Evolutionary conservation across 1,284 basidiomycete species (phyloP), one percentile per base, ranked within the genome.

Genomic region (Malassezia globosa): DNA sequence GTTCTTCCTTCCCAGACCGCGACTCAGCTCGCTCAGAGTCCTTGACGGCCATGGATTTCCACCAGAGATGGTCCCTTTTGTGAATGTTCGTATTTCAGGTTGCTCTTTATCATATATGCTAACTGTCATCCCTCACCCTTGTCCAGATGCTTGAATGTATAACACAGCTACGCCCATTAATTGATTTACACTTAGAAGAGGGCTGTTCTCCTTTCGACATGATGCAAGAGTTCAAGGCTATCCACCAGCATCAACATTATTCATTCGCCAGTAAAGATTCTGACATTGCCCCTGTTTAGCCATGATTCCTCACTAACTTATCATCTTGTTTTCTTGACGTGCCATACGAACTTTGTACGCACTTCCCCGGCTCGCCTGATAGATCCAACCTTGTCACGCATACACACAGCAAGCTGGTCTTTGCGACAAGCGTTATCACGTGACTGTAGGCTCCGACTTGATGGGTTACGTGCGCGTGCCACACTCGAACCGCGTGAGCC

Each of bases 121-220:
- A 31, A 31, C 29, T 16, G 11, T n/a, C n/a, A n/a, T n/a, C n/a
- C n/a, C n/a, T n/a, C n/a, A n/a, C n/a, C n/a, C n/a, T n/a, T n/a
- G n/a, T 2, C 4, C 31, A 43, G 41, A 34, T 43, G 41, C 22
- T 34, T 22, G 41, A 43, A 22, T 34, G 29, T 22, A 43, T 43
- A 21, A 25, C 29, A 2, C 41, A 43, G 18, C 16, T 43, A 8
- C 11, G n/a, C 8, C 23, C 29, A 7, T 24, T 43, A 6, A 33
- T 43, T 21, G 29, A 43, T 33, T 23, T 21, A 11, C 41, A 43
- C 10, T 34, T 43, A 6, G 21, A 35, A 10, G 29, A 43, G 7
- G 41, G 29, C 7, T 33, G 27, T 24, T 24, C 13, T n/a, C 41
- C 41, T 11, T n/a, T 43, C n/a, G 13, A 43, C 11, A 21, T 26